Conservation (phyloP, 371 early-diverging fungal species). For the Zancudomyces culisetae region DNA sequence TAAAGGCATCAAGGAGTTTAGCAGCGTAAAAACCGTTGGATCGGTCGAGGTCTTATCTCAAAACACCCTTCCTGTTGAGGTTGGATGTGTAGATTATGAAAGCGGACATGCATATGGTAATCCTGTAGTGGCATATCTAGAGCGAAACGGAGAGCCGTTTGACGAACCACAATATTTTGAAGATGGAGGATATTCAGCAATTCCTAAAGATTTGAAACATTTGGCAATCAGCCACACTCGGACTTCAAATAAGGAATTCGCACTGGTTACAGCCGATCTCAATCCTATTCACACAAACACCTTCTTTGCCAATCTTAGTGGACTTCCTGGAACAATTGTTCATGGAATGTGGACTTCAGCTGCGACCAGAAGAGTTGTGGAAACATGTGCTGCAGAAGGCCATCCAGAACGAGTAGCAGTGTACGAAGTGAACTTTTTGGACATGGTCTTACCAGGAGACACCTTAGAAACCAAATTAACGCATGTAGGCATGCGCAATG, state of each 20-base stretch:
- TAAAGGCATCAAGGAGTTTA: constrained; percentile 35
- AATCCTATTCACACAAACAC: constrained; percentile 94
- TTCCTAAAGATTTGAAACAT: constrained; percentile 24
- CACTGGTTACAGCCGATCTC: constrained; percentile 39
- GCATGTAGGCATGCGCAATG: constrained; percentile 82
- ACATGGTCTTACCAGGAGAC: constrained; percentile 80
- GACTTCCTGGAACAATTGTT: constrained; percentile 82
- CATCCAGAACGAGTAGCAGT: constrained; percentile 63
- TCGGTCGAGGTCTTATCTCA: constrained; percentile 51
- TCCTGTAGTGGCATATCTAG: constrained; percentile 6
- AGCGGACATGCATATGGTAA: constrained; percentile 23
- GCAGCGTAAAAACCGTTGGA: constrained; percentile 49
- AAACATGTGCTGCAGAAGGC: constrained; percentile 78
- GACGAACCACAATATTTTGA: constrained; percentile 15
- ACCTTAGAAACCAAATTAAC: constrained; percentile 64
- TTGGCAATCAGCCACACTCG: neutral
- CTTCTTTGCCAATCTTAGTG: constrained; percentile 79
- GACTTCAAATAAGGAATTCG: neutral
- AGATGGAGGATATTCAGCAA: constrained; percentile 61
- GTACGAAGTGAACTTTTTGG: constrained; percentile 65
- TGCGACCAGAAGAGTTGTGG: constrained; percentile 75
- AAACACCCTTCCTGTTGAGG: constrained; percentile 24
- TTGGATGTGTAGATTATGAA: constrained; percentile 55
- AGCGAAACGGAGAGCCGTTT: neutral
- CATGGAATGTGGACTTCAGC: constrained; percentile 97